Base-by-base conservation (phyloP, 768 basidiomycete species). In the Collybiopsis confluens region DNA sequence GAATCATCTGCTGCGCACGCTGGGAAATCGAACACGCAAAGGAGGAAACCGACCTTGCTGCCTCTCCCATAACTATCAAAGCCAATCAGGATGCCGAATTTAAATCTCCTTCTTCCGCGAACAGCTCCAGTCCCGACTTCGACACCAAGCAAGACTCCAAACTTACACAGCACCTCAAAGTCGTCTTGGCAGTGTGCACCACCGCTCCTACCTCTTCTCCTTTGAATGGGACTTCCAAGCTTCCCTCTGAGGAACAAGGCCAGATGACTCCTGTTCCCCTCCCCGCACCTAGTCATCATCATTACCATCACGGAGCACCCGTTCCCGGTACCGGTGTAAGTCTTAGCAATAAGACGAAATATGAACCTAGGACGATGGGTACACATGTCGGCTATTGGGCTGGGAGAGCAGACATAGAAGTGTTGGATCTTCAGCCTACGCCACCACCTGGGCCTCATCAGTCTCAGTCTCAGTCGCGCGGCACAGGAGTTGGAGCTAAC, bases 1-100 rank as follows among this genome's bases (percentile, higher is more conserved):
- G 90, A 54, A 88, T 87, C 30, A 85, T 92, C 54, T 92, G 87
- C 63, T 91, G 90, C 63, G 87, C 86, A 2, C 79, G 78, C 16
- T 92, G 86, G 86, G 88, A 90, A 62, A 65, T 77, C 38, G 77
- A 86, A 44, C 73, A 85, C 53, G 77, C 78, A n/a, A 55, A 61
- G 37, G 21, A 45, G 33, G n/a, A n/a, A 35, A 28, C 40, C 16
- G 55, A 67, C 3, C n/a, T n/a, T n/a, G n/a, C n/a, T n/a, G n/a
- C n/a, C n/a, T n/a, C n/a, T n/a, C n/a, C n/a, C n/a, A n/a, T n/a
- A n/a, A n/a, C n/a, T n/a, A n/a, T n/a, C n/a, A n/a, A n/a, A n/a
- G n/a, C n/a, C n/a, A n/a, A n/a, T n/a, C n/a, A n/a, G n/a, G n/a
- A n/a, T n/a, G 69, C 72, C 49, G 13, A 33, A 5, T 5, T 5